Evolutionary conservation across 768 basidiomycete genomes (phyloP).

Genomic region (Russula ochroleuca): DNA sequence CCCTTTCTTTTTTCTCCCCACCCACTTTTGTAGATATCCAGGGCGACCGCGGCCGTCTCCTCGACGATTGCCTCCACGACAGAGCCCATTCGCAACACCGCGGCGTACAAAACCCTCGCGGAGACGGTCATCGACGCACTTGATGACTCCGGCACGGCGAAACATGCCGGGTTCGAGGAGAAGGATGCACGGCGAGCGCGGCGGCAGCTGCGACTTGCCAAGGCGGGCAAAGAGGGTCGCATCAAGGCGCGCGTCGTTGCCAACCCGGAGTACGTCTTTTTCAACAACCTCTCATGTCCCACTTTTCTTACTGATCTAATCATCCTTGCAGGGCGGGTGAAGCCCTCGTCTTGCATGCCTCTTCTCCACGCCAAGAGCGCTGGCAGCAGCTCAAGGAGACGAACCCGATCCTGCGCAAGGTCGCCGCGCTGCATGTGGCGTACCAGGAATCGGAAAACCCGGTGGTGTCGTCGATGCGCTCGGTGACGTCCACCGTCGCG

Average conservation of each 20-base stretch:
- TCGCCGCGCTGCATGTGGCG: conserved; percentile 56
- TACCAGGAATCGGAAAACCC: conserved; percentile 95
- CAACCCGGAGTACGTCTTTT: conserved; percentile 71
- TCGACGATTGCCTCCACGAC: conserved; percentile 83
- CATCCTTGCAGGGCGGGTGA: conserved; percentile 64
- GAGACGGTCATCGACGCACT: conserved; percentile 89
- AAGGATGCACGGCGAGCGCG: conserved; percentile 83
- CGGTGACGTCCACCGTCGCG: conserved; percentile 79
- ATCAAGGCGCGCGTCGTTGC: conserved; percentile 57
- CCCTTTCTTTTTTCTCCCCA: neutral
- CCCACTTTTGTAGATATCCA: conserved; percentile 58
- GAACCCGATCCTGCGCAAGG: conserved; percentile 65
- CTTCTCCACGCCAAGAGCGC: conserved; percentile 69
- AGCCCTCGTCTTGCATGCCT: conserved; percentile 78
- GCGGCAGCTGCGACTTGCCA: conserved; percentile 73
- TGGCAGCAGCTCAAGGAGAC: conserved; percentile 79
- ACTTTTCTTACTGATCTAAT: neutral
- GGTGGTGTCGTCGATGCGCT: conserved; percentile 72
- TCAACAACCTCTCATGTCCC: neutral
- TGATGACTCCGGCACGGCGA: conserved; percentile 88
- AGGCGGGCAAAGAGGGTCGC: conserved; percentile 72
- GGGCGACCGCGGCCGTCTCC: conserved; percentile 81
- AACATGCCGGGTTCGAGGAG: conserved; percentile 95
- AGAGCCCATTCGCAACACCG: conserved; percentile 95
- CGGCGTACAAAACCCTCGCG: conserved; percentile 86